Base-by-base conservation (phyloP, 805 yeast species). In the Ogataea neopini region DNA sequence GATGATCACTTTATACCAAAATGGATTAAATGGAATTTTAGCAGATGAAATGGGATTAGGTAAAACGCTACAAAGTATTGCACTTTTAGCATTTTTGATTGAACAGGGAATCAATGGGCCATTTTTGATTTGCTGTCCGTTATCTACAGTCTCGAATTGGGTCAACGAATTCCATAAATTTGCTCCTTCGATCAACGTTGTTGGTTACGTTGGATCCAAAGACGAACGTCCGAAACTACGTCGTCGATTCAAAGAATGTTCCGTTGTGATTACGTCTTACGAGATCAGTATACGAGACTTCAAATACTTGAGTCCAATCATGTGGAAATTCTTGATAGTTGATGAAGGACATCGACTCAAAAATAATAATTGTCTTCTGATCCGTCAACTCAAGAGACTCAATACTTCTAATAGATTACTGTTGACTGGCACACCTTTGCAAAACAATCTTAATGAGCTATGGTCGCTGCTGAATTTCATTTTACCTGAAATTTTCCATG, bases 41-140 rank as follows among this genome's bases (percentile, higher is more conserved):
- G 98, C 98, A 0, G 98, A 94, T 68, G 98, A 92, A 65, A 92
- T 92, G 99, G 98, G 98, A 0, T 71, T 92, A 20, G 99, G 99
- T 1, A 92, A 92, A 63, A 94, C 99, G 0, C 66, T 92, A 6
- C 96, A 94, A 64, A 84, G 94, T 36, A 88, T 92, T 46, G 78
- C 96, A 0, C 74, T 92, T 50, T 58, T 90, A 3, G 80, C 88
- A 4, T 88, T 84, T 59, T 70, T 91, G 30, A 76, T 84, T 39
- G 96, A 88, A 55, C 82, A 88, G 63, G 90, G 87, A 3, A 79
- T 88, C 1, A 67, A 70, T 32, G 96, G 96, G 0, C 94, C 95
- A 0, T 88, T 86, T 57, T 66, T 88, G 33, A 74, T 88, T 44
- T 85, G 87, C 22, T 88, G 88, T 4, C 96, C 96, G 0, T 67